Conservation (phyloP, 1,284 basidiomycete species). For the Salmacisia buchloeana region DNA sequence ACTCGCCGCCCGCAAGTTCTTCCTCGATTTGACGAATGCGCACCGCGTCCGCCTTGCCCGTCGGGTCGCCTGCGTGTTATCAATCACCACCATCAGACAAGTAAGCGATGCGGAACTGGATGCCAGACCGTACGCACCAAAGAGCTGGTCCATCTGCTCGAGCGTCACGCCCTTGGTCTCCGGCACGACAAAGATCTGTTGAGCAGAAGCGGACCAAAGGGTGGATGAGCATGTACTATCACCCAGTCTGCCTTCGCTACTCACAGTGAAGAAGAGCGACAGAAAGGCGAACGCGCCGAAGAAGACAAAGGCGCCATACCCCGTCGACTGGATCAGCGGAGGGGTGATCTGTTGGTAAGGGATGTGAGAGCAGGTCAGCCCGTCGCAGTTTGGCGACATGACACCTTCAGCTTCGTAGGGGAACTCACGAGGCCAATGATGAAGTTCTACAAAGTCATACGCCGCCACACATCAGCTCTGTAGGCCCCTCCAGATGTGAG, state of each 20-base stretch:
- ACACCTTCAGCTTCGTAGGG: background rate
- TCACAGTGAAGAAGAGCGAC: slow-evolving; percentile 14
- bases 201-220: background rate
- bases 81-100: too few species aligned
- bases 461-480: background rate
- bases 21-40: background rate
- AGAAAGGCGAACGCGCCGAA: slow-evolving; percentile 16
- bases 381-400: background rate
- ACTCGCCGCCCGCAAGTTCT: background rate
- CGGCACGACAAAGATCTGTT: slow-evolving; percentile 9
- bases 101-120: background rate
- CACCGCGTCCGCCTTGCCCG: background rate
- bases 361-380: slow-evolving; percentile 10
- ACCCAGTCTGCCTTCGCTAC: background rate
- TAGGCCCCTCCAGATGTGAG: background rate
- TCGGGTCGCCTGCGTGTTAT: background rate
- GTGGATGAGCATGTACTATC: background rate
- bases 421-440: slow-evolving; percentile 56
- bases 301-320: slow-evolving; percentile 22
- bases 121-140: background rate
- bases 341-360: slow-evolving; percentile 20
- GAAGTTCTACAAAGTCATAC: slow-evolving; percentile 23
- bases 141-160: slow-evolving; percentile 11
- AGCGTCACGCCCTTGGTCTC: slow-evolving; percentile 10
- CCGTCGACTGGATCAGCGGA: slow-evolving; percentile 14